Base-by-base conservation (phyloP, 495 filamentous ascomycete species). In the Trichoderma parareesei region DNA sequence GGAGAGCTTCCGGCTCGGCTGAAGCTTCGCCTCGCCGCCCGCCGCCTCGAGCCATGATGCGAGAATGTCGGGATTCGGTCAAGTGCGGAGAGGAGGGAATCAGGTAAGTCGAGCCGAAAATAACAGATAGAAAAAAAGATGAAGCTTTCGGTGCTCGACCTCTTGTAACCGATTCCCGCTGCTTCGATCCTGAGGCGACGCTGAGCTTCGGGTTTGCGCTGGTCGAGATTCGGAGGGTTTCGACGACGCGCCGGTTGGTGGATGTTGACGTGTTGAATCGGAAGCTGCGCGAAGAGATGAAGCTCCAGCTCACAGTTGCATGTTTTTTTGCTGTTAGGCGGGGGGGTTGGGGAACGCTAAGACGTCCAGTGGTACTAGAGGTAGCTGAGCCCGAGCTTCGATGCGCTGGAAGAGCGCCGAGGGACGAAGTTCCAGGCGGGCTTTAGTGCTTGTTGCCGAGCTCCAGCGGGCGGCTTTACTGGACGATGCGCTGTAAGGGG, bases 1-100 rank as follows among this genome's bases (percentile, higher is more conserved):
- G 82, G 57, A 83, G 70, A 48, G 61, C 40, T 48, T 63, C 40
- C 37, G 61, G 33, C 18, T 63, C 61, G 11, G 53, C 53, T 35
- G 61, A 44, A 37, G 33, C 42, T 33, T 46, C 61, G 38, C 61
- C 60, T 9, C 61, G 41, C 40, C 61, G 16, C 16, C 61, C 43
- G 42, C 61, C 53, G 46, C 16, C 44, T 65, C 33, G 35, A 46
- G 27, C 27, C 53, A 57, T 57, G 53, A 57, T 57, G 20, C 11
- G 18, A 9, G n/a, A 49, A 27, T 2, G 14, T 49, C n/a, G 14
- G 46, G n/a, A 18, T 49, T 49, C 18, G 46, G n/a, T 18, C 5
- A 20, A 18, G 16, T 4, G 16, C 2, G 18, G 43, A 44, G 43
- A 16, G 43, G 10, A 46, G 43, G 43, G 13, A 46, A 27, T 27